A percentile compares a stretch with the other conserved stretches of the same genome.
Evolutionary conservation across 192 early-diverging fungal genomes (phyloP).

Genomic region (Backusella australiensis): DNA sequence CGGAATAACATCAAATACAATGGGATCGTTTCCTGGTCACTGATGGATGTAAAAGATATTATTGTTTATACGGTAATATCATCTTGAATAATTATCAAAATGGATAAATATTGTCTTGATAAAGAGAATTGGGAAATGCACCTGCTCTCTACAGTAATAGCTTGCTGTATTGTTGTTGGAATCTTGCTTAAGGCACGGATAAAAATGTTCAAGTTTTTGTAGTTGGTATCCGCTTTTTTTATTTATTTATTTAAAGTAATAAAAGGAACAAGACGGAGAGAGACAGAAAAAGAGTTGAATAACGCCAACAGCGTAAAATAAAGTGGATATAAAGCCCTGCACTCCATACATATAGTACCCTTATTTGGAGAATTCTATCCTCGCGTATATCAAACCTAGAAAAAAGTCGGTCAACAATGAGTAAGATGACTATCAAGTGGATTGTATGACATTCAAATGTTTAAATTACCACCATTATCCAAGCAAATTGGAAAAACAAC

Average conservation of each 20-base stretch:
- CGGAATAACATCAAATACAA: neutral
- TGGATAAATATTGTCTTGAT: neutral
- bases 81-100: neutral
- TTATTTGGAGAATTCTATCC: no score
- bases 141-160: neutral
- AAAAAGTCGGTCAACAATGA: neutral
- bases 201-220: neutral
- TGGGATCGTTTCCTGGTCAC: neutral
- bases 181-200: neutral
- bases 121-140: neutral
- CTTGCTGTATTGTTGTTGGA: neutral
- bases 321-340: no score
- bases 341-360: no score
- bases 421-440: no score
- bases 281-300: neutral
- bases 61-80: no score
- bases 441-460: no score
- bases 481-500: neutral
- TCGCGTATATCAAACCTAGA: no score
- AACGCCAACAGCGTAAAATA: neutral
- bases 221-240: no score
- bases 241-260: neutral
- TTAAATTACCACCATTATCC: neutral
- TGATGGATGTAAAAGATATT: no score
- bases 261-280: no score